Percentiles rank a stretch among this genome's conserved stretches.
phyloP scores from a whole-genome alignment of 2,329 filamentous ascomycete species.

The Colletotrichum sp. region DNA sequence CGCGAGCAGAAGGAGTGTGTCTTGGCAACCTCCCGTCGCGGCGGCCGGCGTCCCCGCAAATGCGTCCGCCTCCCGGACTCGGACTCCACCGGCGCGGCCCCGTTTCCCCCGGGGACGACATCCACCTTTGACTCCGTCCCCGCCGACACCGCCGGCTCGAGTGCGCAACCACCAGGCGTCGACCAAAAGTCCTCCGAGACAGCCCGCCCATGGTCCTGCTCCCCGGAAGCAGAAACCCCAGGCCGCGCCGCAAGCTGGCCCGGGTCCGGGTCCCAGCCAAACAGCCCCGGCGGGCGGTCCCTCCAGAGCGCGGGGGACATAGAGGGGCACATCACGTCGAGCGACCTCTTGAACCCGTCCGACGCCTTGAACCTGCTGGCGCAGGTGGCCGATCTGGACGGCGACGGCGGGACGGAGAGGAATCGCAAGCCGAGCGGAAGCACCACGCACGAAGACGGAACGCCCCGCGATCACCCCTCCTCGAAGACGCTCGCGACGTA shows the following conservation, averaged over 20 bases:
- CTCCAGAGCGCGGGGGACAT: slow-evolving; percentile 25
- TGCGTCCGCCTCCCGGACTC: neutral
- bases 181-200: neutral
- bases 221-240: slow-evolving; percentile 16
- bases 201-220: slow-evolving; percentile 12
- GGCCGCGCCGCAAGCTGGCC: slow-evolving; percentile 12
- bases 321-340: slow-evolving; percentile 43
- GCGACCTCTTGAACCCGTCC: slow-evolving; percentile 44
- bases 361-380: slow-evolving; percentile 44
- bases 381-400: slow-evolving; percentile 43
- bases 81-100: neutral
- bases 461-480: neutral
- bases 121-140: neutral
- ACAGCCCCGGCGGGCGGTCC: slow-evolving; percentile 19
- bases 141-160: neutral
- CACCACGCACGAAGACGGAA: slow-evolving; percentile 16
- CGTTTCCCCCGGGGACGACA: neutral
- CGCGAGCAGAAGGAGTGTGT: slow-evolving; percentile 41
- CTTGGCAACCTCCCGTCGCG: slow-evolving; percentile 42
- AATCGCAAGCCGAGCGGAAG: slow-evolving; percentile 5
- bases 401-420: slow-evolving; percentile 1
- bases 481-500: neutral
- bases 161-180: neutral
- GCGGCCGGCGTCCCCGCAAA: slow-evolving; percentile 35
- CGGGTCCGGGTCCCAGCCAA: slow-evolving; percentile 10